Evolutionary conservation across 2,329 filamentous ascomycete species (phyloP), one percentile per base, ranked within the genome.

Genomic region (Fusarium nelsonii): DNA sequence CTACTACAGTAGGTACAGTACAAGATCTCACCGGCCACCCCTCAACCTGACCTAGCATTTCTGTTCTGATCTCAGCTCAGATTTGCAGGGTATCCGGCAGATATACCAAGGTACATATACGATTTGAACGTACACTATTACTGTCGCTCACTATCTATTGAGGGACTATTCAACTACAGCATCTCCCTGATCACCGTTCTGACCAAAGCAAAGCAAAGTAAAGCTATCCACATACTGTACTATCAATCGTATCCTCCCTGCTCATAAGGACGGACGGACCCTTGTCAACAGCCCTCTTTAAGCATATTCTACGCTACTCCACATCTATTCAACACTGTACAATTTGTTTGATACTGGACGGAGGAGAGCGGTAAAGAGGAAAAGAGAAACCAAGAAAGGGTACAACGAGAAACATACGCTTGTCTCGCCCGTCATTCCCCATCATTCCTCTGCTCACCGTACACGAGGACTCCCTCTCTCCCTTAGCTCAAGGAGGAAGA

Each of bases 351-450:
- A 51, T 63, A 41, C 45, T 39, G 40, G 23, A 52, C 12, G 37
- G 46, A 39, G 26, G 4, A 26, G 39, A 20, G 39, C 12, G 36
- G 46, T 28, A 36, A 6, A 40, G 39, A 20, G 39, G 39, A 6
- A 20, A 28, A n/a, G 18, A 45, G 28, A 8, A 32, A 45, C 9
- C 9, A 43, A 28, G 40, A 43, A 41, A 41, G 39, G 39, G 39
- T 41, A 41, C 39, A 10, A 8, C 39, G 23, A 44, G 16, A 28
- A 58, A 34, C 57, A 55, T 53, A 59, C 39, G 34, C 65, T 68
- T 79, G 78, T 79, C 78, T 80, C 73, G 77, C 73, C 66, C 76
- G 63, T 75, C 78, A 80, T 79, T 79, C 78, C 76, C 74, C 57
- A 69, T 69, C 65, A 69, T 69, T 69, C 66, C 69, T 32, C 30